These are phyloP conservation scores for Plasmopara muralis DNA, from an alignment of 352 stramenopile species.

Conservation along the genomic window DNA sequence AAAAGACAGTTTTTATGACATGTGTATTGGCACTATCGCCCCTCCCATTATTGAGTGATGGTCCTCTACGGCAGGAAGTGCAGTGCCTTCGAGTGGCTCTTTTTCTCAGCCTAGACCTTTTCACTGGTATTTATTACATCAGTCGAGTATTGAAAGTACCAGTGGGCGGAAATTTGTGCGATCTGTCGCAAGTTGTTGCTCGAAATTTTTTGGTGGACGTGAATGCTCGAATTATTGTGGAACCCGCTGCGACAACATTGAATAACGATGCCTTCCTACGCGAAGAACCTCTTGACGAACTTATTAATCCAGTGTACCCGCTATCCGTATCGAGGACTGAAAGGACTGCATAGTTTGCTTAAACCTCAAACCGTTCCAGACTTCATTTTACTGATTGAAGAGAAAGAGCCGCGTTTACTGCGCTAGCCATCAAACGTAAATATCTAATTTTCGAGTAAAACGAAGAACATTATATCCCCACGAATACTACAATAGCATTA, in stretches of 20 bases:
- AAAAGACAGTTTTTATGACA: conserved; percentile 43
- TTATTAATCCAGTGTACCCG: conserved; percentile 42
- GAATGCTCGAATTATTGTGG: conserved; percentile 12
- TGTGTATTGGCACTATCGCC: conserved; percentile 35
- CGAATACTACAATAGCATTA: neutral
- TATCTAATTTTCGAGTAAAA: no score
- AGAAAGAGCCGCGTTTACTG: no score
- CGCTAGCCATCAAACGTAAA: no score
- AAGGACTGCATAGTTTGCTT: neutral
- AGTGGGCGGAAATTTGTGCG: conserved; percentile 18
- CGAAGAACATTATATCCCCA: neutral
- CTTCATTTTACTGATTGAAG: no score
- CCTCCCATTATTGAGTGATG: neutral
- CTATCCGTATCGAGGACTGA: conserved; percentile 34
- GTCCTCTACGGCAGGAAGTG: neutral
- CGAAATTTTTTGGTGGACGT: conserved; percentile 27
- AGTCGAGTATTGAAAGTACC: conserved; percentile 44
- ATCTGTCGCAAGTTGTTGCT: conserved; percentile 28
- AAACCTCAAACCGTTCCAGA: no score
- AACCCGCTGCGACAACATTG: conserved; percentile 19
- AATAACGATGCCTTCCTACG: conserved; percentile 35
- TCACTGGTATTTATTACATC: conserved; percentile 34
- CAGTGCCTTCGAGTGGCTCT: conserved; percentile 28
- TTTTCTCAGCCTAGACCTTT: conserved; percentile 39
- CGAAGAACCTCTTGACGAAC: conserved; percentile 29